Conservation (phyloP, 192 early-diverging fungal genomes). For the Rhizophlyctis rosea region DNA sequence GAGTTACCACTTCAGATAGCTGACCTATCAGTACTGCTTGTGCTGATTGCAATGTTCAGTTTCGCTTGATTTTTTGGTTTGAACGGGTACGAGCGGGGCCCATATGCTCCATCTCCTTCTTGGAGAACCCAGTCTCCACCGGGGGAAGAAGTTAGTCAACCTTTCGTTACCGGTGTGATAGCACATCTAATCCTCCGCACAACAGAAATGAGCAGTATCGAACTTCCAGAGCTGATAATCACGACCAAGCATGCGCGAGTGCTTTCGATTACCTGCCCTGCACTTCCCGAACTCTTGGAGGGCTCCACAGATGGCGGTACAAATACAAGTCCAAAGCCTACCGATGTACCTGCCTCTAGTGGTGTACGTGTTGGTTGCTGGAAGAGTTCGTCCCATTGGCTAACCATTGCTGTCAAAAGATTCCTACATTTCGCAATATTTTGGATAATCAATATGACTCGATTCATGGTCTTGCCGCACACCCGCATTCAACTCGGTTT, state of each 20-base stretch:
- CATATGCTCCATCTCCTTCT: slow-evolving; percentile 38
- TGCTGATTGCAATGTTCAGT: slow-evolving; percentile 24
- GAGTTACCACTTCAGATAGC: slow-evolving; percentile 3
- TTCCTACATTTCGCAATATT: no score
- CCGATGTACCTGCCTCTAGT: no score
- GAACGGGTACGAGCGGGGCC: slow-evolving; percentile 45
- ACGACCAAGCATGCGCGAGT: slow-evolving; percentile 35
- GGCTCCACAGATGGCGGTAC: no score
- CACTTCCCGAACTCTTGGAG: not conserved
- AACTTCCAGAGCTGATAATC: slow-evolving; percentile 46
- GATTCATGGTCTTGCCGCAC: slow-evolving; percentile 34
- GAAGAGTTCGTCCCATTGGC: no score
- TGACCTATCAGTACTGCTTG: not conserved
- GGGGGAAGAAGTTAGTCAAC: not conserved
- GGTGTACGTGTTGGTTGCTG: no score
- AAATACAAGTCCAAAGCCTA: no score
- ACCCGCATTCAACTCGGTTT: slow-evolving; percentile 38
- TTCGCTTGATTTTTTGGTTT: slow-evolving; percentile 49
- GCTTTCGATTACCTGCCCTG: slow-evolving; percentile 16
- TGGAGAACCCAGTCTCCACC: no score
- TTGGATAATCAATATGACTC: slow-evolving; percentile 40
- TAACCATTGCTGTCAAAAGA: no score
- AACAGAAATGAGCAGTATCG: slow-evolving; percentile 27
- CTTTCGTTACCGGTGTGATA: slow-evolving; percentile 4
- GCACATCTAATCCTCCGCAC: not conserved